Evolutionary conservation across 495 filamentous ascomycete species (phyloP).

Genomic region (Daldinia bambusicola): DNA sequence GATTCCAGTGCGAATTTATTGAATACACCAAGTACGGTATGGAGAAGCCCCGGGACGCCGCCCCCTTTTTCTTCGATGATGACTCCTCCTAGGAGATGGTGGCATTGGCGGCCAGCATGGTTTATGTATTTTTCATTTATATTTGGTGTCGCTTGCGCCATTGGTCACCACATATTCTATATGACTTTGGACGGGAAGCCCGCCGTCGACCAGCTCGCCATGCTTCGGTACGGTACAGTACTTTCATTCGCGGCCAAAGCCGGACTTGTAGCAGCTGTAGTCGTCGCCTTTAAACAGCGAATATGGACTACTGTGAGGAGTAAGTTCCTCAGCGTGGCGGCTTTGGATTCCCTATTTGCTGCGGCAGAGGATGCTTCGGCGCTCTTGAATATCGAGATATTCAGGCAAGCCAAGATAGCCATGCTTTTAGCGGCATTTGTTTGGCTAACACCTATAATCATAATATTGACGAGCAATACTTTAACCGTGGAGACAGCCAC

Average conservation of each 20-base stretch:
- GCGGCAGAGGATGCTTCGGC: constrained; percentile 47
- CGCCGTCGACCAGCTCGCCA: constrained; percentile 39
- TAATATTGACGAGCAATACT: constrained; percentile 53
- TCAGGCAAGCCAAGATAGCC: constrained; percentile 48
- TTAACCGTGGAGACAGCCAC: constrained; percentile 46
- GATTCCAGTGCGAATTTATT: neutral
- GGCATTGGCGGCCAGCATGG: constrained; percentile 44
- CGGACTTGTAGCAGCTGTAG: constrained; percentile 47
- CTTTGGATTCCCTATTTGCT: constrained; percentile 47
- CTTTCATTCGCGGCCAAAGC: constrained; percentile 3
- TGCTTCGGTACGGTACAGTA: neutral
- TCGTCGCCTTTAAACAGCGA: constrained; percentile 47
- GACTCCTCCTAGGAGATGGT: constrained; percentile 13
- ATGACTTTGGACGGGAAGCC: constrained; percentile 44
- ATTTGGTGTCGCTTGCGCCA: constrained; percentile 49
- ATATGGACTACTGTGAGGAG: constrained; percentile 53
- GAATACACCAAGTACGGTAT: constrained; percentile 20
- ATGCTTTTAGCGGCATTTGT: constrained; percentile 48
- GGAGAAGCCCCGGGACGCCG: constrained; percentile 34
- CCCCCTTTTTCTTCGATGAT: constrained; percentile 25
- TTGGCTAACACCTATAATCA: constrained; percentile 51
- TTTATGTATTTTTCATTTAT: constrained; percentile 50
- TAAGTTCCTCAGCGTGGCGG: constrained; percentile 48
- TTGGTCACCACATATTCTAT: constrained; percentile 52
- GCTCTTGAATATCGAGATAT: constrained; percentile 49